Evolutionary conservation across 768 basidiomycete species (phyloP), one percentile per base, ranked within the genome.

Genomic region (Phlegmacium glaucopus): DNA sequence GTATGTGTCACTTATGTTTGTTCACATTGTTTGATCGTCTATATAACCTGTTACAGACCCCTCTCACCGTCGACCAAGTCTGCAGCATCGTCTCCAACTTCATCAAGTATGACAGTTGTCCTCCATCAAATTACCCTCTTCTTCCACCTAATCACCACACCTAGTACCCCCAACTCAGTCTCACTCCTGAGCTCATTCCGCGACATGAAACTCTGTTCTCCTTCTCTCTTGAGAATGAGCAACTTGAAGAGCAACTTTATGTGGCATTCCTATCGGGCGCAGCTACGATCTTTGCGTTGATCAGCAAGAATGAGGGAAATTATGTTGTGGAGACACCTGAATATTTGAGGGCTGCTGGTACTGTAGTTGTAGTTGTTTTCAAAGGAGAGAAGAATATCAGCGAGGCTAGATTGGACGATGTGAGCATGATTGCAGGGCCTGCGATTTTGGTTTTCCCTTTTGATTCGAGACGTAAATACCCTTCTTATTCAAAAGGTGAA

Each of bases 341-440:
- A 8, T 67, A 67, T 3, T 47, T 81, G 18, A 43, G 49, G 7
- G 51, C 47, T 11, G 53, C 52, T 45, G 83, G 83, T 3, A 70
- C 72, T 4, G 75, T 77, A 9, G 86, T 78, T 61, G 72, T 76
- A 6, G 59, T 80, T 45, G 65, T 82, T 38, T 43, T 74, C 68
- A 44, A 69, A 55, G 53, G 65, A 63, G 28, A 39, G 26, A 41
- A 54, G 9, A 45, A 48, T n/a, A 53, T 57, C 42, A 42, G 45
- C 9, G 56, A 55, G 22, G 50, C 56, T 9, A 38, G 32, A 12
- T 38, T 54, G 66, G 65, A 50, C 49, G 65, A 82, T 47, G 68
- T 69, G 26, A 76, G 65, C 48, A 78, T 74, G 22, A 61, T 86
- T 30, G 83, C 82, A 30, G 84, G 84, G 2, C 80, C 79, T 8